Conservation (phyloP, 306 rosid genomes). For the Rosa persica region DNA sequence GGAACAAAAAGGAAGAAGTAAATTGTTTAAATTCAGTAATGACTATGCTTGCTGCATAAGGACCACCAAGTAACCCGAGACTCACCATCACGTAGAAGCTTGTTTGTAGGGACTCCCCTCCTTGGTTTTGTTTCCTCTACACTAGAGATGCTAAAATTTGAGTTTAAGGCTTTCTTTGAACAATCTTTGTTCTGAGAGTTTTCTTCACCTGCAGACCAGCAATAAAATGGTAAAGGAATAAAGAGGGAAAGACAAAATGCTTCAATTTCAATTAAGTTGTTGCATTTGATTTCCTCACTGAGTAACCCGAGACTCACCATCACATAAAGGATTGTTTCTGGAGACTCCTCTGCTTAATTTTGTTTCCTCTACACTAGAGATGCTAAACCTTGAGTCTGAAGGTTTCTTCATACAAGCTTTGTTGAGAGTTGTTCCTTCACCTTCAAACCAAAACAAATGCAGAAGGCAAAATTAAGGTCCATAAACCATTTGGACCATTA, state of each 20-base stretch:
- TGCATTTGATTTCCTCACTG: conserved; percentile 4
- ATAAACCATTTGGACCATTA: conserved; percentile 6
- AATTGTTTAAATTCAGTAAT: neutral
- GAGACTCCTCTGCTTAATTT: conserved; percentile 36
- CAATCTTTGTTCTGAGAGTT: conserved; percentile 26
- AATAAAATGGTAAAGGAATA: neutral
- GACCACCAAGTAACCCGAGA: conserved; percentile 22
- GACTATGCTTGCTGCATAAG: neutral
- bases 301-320: conserved; percentile 45
- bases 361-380: conserved; percentile 28
- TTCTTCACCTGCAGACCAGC: conserved; percentile 45
- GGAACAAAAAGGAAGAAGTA: neutral
- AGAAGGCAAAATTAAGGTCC: conserved; percentile 26
- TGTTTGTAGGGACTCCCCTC: conserved; percentile 34
- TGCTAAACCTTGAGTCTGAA: conserved; percentile 33
- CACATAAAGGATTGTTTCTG: conserved; percentile 52
- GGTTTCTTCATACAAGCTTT: conserved; percentile 37
- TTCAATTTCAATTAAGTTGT: conserved; percentile 1
- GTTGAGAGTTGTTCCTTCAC: conserved; percentile 43
- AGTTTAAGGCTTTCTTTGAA: conserved; percentile 36
- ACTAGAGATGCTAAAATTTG: conserved; percentile 28
- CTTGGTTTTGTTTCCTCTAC: conserved; percentile 40
- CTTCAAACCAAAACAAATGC: conserved; percentile 32
- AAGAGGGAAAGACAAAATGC: neutral
- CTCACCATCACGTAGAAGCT: conserved; percentile 73